Base-by-base conservation (phyloP, 306 rosid species). In the Astragalus membranaceus region DNA sequence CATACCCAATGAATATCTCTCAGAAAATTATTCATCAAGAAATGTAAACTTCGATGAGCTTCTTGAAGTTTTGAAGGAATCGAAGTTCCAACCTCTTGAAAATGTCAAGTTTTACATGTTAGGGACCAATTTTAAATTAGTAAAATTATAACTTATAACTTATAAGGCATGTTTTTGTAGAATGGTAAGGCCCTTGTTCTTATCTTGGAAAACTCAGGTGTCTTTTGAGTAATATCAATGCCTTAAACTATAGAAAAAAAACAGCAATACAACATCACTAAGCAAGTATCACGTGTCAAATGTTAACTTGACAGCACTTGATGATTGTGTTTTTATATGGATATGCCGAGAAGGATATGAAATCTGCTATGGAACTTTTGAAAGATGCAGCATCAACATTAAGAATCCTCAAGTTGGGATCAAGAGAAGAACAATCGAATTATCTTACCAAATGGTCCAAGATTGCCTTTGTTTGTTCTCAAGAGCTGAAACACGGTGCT, bases 401-500 rank as follows among this genome's bases (percentile, higher is more conserved):
- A 51, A 81, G 77, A 64, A 83, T 90, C 76, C 90, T 94, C 61
- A 76, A 88, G 78, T 79, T 83, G 69, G 81, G 86, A 51, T 87
- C 95, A 59, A 59, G 39, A 29, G 90, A 90, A 84, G 88, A 85
- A 76, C 96, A 84, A 73, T 82, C 80, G n/a, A 74, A 49, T 66
- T 88, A 87, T 84, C 84, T 88, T 76, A 79, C 86, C 44, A 26
- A 58, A 29, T 93, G 98, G 98, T 85, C 82, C 73, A 64, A 80
- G 80, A 78, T 93, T 43, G 82, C 80, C 46, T 69, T 68, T 32
- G 72, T 70, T 63, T 93, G 98, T 78, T 79, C 82, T 70, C 83
- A 88, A 82, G 97, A 93, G 76, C 82, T 93, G 75, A 88, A 80
- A 79, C 90, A 93, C 0, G 96, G 98, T 60, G 85, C 87, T 79